A percentile compares a stretch with the other conserved stretches of the same genome.
Evolutionary conservation across 768 basidiomycete genomes (phyloP).

Genomic region (Amanita exitialis): DNA sequence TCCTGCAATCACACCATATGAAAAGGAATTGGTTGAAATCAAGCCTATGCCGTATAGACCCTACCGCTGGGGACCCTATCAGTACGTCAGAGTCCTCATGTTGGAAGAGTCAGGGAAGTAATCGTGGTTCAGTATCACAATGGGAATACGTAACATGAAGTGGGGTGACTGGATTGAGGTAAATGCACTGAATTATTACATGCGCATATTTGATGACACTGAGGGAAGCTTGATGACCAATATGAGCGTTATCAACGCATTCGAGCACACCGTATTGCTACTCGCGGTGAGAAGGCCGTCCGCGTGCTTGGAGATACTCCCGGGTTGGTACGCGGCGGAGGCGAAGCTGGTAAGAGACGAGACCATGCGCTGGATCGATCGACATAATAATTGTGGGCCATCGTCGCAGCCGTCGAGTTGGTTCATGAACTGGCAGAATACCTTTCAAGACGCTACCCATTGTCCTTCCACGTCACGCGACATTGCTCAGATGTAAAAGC

Average conservation of each 20-base stretch:
- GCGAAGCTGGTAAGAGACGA: conserved; percentile 26
- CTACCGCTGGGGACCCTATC: conserved; percentile 52
- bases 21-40: conserved; percentile 28
- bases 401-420: conserved; percentile 44
- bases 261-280: conserved; percentile 42
- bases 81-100: conserved; percentile 30
- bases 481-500: conserved; percentile 14
- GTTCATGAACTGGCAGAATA: conserved; percentile 64
- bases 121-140: conserved; percentile 41
- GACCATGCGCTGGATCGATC: background rate
- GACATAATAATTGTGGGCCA: background rate
- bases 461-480: conserved; percentile 41
- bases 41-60: conserved; percentile 57
- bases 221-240: conserved; percentile 51
- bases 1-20: conserved; percentile 35
- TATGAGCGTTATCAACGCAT: conserved; percentile 48
- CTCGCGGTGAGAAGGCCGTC: conserved; percentile 37
- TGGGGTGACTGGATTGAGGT: conserved; percentile 73
- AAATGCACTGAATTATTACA: conserved; percentile 2
- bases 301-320: conserved; percentile 40
- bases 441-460: conserved; percentile 51
- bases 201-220: background rate
- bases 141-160: conserved; percentile 57
- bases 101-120: background rate
- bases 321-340: conserved; percentile 24